Base-by-base conservation (phyloP, 2,329 filamentous ascomycete genomes). In the Epichloe baconii region DNA sequence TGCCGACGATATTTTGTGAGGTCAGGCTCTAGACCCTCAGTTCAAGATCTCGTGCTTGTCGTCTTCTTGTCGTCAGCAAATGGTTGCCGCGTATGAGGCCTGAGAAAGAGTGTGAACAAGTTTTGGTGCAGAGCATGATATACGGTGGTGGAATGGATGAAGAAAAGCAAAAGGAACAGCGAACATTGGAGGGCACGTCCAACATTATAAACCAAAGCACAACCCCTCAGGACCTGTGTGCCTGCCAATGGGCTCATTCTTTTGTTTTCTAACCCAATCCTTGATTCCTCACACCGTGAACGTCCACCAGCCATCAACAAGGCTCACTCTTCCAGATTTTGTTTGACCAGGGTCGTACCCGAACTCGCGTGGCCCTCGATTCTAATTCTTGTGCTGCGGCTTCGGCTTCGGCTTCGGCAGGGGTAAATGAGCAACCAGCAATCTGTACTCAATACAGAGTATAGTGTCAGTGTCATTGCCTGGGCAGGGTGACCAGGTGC, bases 341-440 rank as follows among this genome's bases (percentile, higher is more conserved):
- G 43, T 48, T 52, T 37, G 50, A 42, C 35, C 23, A 44, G 51
- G 55, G 55, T 50, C 41, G 37, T 46, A 51, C 55, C 47, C 49
- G 50, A 52, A 44, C 54, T 56, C 56, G 57, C 54, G 54, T 55
- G 56, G 56, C 53, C 54, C 48, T 50, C 49, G 50, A 54, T 54
- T 56, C 46, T 35, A 50, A 34, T 46, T 45, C 47, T 40, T 35
- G 49, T 41, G 35, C 42, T 40, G 45, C 36, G 21, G 19, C 19
- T 26, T 40, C 36, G 36, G 21, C 49, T 35, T 5, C 19, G 31
- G 10, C 42, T 21, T 47, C 11, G 17, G 17, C 50, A 48, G 48
- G 43, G 44, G 52, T 23, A n/a, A 11, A 37, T 43, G 45, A 36
- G 45, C 26, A 19, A 46, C 31, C n/a, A 52, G 46, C 47, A 52